These are phyloP conservation scores for Gossypium ekmanianum DNA, from an alignment of 345 rosid genomes.

Conservation along the genomic window DNA sequence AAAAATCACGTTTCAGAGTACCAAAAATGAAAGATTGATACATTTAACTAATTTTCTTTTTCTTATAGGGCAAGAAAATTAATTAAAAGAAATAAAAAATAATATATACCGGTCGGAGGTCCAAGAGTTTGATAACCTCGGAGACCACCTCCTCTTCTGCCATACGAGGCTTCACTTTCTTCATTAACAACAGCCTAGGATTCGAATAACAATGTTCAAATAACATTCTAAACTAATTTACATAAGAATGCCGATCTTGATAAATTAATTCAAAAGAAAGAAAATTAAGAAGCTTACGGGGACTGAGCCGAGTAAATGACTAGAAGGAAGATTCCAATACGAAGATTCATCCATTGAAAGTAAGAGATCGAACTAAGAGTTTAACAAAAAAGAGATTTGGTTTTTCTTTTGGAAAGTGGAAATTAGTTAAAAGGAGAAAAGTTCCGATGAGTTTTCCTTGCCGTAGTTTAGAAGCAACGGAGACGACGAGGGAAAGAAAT, in stretches of 20 bases:
- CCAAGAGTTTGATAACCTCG: slow-evolving; percentile 71
- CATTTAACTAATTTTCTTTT: background rate
- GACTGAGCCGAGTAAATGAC: slow-evolving; percentile 85
- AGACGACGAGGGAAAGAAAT: slow-evolving; percentile 19
- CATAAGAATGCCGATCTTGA: background rate
- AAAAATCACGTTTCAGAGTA: background rate
- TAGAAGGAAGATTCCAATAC: slow-evolving; percentile 52
- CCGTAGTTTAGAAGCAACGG: slow-evolving; percentile 23
- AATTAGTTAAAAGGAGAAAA: background rate
- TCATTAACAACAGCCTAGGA: slow-evolving; percentile 65
- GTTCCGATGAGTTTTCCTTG: background rate
- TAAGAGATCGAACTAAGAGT: slow-evolving; percentile 15
- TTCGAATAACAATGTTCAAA: background rate
- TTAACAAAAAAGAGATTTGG: background rate
- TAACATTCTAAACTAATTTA: background rate
- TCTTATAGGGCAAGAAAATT: background rate
- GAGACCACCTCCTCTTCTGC: slow-evolving; percentile 38
- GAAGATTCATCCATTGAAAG: slow-evolving; percentile 57
- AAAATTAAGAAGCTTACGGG: slow-evolving; percentile 49
- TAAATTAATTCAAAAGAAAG: background rate
- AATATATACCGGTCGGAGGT: slow-evolving; percentile 50
- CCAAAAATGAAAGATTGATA: background rate
- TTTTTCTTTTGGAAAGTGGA: background rate
- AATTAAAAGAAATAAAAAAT: background rate
- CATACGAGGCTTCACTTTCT: slow-evolving; percentile 37